Conservation (phyloP, 139 green algal species). For the Picochlorum sp. region DNA sequence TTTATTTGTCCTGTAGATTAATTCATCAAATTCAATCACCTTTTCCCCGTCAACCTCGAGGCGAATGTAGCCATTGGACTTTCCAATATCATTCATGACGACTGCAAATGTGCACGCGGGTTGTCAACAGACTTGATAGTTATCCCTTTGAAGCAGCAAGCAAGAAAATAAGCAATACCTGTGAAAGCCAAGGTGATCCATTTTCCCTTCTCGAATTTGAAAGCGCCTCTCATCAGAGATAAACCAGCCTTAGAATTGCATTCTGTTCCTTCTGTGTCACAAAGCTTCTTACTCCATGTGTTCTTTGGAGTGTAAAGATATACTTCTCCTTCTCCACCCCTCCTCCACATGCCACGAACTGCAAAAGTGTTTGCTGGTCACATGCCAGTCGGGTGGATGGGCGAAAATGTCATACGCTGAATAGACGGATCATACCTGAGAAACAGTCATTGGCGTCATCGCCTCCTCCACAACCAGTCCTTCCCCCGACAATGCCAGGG, state of each 20-base stretch:
- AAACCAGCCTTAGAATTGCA: conserved; percentile 4
- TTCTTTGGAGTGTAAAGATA: not conserved
- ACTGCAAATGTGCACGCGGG: not conserved
- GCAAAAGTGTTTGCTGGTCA: not conserved
- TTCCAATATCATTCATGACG: conserved; percentile 3
- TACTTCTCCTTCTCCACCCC: not conserved
- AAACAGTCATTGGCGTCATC: conserved; percentile 1
- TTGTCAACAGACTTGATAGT: not conserved
- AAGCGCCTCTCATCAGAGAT: not conserved
- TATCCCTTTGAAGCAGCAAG: not conserved
- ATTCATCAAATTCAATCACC: not conserved
- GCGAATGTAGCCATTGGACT: not conserved
- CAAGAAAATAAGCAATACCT: not conserved
- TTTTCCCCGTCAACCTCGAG: conserved; percentile 2
- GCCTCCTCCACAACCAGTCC: conserved; percentile 2
- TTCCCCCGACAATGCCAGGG: not conserved
- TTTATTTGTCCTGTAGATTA: not conserved
- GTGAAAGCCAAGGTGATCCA: not conserved
- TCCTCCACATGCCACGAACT: conserved; percentile 5
- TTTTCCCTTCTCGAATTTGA: not conserved
- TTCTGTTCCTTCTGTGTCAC: not conserved
- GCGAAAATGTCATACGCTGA: not conserved
- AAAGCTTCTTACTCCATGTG: not conserved
- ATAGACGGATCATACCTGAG: not conserved
- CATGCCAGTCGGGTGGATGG: not conserved